Base-by-base conservation (phyloP, 2,329 filamentous ascomycete genomes). In the Fusarium sp. region DNA sequence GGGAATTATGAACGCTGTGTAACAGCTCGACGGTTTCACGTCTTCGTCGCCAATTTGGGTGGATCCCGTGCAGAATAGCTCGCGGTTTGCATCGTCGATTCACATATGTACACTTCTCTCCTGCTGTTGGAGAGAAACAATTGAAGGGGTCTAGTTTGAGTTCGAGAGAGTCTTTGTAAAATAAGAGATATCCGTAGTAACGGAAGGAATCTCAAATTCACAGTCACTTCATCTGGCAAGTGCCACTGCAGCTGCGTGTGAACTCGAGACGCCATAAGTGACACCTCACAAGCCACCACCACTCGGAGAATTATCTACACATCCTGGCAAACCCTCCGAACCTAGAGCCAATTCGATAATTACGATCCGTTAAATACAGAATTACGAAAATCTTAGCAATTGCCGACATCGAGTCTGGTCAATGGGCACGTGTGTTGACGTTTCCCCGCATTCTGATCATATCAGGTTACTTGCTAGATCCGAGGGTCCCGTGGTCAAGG, bases 391-490 rank as follows among this genome's bases (percentile, higher is more conserved):
- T 35, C 11, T 45, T 24, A 30, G 30, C 32, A 44, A 65, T 30
- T 47, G 18, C 50, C 41, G 36, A 63, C 32, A 50, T n/a, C 48
- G 55, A 56, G 22, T 22, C 30, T 57, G 39, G 30, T 51, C 32
- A 38, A 26, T 13, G n/a, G 62, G 70, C 71, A 73, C 70, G 71
- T 73, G 71, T 70, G 35, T 26, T 11, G 26, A 35, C 28, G 22
- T 44, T 72, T 73, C 71, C 71, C 71, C 71, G 71, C 71, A 73
- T 39, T 69, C 64, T 48, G 64, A 24, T 44, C 65, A 48, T 22
- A 30, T 73, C 58, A 53, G 39, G 60, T 57, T 54, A 48, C 61
- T 65, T 39, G 32, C 48, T 35, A 35, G 26, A 39, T 70, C 71
- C 66, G 62, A 48, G 20, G 57, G 70, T 63, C 66, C 71, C 57